Evolutionary conservation across 83 land plant genomes (phyloP), one percentile per base, ranked within the genome.

Genomic region (Diphasiastrum complanatum): DNA sequence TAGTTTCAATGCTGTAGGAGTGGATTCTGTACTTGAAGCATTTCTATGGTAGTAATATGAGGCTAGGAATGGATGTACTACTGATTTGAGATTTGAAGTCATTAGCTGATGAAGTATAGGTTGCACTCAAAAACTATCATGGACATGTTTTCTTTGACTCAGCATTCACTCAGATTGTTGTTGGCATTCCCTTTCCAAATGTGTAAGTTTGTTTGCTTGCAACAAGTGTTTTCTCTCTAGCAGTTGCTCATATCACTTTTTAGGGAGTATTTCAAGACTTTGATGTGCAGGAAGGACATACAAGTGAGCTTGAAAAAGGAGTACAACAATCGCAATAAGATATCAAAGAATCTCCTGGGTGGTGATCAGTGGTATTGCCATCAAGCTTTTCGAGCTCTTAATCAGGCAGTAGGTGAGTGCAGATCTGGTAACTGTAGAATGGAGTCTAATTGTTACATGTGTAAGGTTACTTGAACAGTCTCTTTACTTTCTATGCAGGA

Each of bases 341-440:
- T 76, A 53, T 67, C 79, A 2, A 88, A 81, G 61, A 71, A 73
- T 29, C 87, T 93, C 35, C 54, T 88, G 16, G 83, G 88, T 80
- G 98, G 98, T 45, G 83, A 73, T 69, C 80, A 88, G 35, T 93
- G 98, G 98, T 93, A 93, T 73, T 93, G 95, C 69, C 76, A 93
- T 22, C 98, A 93, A 78, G 95, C 98, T 18, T 93, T 93, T 59
- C 83, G 98, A 28, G 88, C 98, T 49, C 61, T 93, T 16, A 93
- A 93, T 59, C 98, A 93, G 68, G 98, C 98, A 62, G 79, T 83
- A 37, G 98, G 98, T 88, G 68, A 47, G 65, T 54, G 32, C 41
- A 26, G 0, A 52, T 5, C 31, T 3, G 10, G 3, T 60, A 5
- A 11, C 45, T 31, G 14, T 30, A 63, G 60, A 46, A 32, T 47